Evolutionary conservation across 2,329 filamentous ascomycete species (phyloP).

Genomic region (Neoascochyta sp.): DNA sequence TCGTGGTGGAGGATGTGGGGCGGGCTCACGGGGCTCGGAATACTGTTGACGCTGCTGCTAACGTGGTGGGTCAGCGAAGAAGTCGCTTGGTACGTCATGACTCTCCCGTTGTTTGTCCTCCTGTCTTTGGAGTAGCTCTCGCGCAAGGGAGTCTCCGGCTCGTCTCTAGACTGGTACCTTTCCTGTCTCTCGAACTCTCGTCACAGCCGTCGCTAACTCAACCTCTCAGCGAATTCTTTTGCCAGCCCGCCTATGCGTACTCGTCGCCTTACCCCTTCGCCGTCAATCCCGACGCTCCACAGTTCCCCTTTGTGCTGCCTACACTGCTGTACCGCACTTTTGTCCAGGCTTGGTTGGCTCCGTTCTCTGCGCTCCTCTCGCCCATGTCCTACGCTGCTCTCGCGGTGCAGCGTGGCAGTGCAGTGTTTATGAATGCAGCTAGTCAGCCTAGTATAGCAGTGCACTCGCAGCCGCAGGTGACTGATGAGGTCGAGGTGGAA

Average conservation of each 20-base stretch:
- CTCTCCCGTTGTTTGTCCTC: slow-evolving; percentile 7
- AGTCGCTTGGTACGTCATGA: slow-evolving; percentile 42
- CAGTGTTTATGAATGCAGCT: no score
- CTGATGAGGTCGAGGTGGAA: no score
- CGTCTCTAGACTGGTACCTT: background rate
- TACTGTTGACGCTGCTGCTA: slow-evolving; percentile 41
- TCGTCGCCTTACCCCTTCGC: slow-evolving; percentile 49
- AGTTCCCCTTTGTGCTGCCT: slow-evolving; percentile 54
- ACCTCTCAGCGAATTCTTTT: slow-evolving; percentile 44
- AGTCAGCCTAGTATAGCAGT: no score
- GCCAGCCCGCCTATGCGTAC: slow-evolving; percentile 48
- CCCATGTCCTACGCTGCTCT: no score
- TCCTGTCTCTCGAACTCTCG: background rate
- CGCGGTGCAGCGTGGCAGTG: no score
- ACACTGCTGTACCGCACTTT: slow-evolving; percentile 50
- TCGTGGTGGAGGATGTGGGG: slow-evolving; percentile 20
- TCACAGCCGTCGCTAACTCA: slow-evolving; percentile 3
- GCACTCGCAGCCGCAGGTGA: no score
- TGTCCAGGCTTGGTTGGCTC: slow-evolving; percentile 33
- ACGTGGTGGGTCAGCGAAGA: slow-evolving; percentile 51
- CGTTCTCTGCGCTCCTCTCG: slow-evolving; percentile 18
- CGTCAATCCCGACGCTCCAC: slow-evolving; percentile 50
- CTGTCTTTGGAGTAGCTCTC: slow-evolving; percentile 8
- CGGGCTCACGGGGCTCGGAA: slow-evolving; percentile 39
- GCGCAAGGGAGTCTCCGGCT: slow-evolving; percentile 7